Conservation (phyloP, 352 stramenopile species). For the Plasmopara muralis region DNA sequence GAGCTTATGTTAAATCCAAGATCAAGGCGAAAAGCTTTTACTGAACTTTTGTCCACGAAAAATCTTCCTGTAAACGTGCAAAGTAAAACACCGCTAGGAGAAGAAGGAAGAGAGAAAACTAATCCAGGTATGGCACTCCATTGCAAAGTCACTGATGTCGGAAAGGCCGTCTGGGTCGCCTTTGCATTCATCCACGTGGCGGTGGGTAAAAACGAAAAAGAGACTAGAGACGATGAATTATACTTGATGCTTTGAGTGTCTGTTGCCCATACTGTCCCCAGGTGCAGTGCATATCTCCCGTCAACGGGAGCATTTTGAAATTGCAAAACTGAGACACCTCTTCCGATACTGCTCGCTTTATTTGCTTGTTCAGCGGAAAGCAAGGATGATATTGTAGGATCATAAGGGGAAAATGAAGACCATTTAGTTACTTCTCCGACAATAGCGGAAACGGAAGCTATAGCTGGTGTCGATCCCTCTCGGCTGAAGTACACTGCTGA, state of each 20-base stretch:
- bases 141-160: conserved; percentile 20
- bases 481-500: conserved; percentile 49
- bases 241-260: conserved; percentile 25
- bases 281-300: conserved; percentile 33
- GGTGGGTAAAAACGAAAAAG: conserved; percentile 35
- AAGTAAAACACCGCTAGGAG: conserved; percentile 32
- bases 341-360: conserved; percentile 31
- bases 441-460: conserved; percentile 21
- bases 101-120: conserved; percentile 10
- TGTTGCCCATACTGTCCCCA: conserved; percentile 28
- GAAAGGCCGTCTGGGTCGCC: conserved; percentile 23
- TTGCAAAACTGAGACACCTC: conserved; percentile 36
- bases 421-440: conserved; percentile 33
- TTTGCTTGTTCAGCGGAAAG: conserved; percentile 32
- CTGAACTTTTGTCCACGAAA: conserved; percentile 39
- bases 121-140: conserved; percentile 34
- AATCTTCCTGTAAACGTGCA: conserved; percentile 45
- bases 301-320: conserved; percentile 33
- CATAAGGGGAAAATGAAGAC: conserved; percentile 26
- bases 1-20: conserved; percentile 25
- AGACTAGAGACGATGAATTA: conserved; percentile 43
- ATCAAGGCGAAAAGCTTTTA: conserved; percentile 45
- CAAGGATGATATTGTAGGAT: conserved; percentile 18
- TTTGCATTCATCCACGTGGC: conserved; percentile 13
- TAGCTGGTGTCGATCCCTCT: conserved; percentile 18